phyloP scores from a whole-genome alignment of 2,329 filamentous ascomycete genomes.

The Diaporthe citriasiana region DNA sequence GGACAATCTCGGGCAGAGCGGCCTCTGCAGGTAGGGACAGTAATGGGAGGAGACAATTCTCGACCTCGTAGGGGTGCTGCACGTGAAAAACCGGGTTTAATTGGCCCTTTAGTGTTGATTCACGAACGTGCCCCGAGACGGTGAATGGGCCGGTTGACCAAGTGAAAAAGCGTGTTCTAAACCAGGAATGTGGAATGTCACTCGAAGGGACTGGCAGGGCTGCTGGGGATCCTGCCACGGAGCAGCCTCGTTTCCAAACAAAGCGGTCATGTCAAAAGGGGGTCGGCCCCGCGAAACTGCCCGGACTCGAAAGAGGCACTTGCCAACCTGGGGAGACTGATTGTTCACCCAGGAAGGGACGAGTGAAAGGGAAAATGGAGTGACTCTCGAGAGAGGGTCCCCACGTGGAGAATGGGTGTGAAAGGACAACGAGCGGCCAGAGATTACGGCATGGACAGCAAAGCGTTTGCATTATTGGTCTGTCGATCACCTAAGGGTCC shows the following conservation, averaged over 20 bases:
- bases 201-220: background rate
- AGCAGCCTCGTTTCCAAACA: slow-evolving; percentile 20
- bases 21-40: slow-evolving; percentile 8
- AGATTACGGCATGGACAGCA: slow-evolving; percentile 21
- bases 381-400: background rate
- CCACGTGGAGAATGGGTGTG: slow-evolving; percentile 26
- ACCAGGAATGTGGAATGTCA: slow-evolving; percentile 24
- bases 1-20: background rate
- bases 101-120: background rate
- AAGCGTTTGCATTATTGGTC: slow-evolving; percentile 23
- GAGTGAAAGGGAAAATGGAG: background rate
- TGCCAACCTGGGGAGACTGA: background rate
- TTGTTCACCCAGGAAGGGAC: background rate
- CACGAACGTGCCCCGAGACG: background rate
- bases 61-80: background rate
- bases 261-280: slow-evolving; percentile 25
- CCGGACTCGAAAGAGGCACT: background rate
- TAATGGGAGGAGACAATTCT: background rate
- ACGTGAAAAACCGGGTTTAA: background rate
- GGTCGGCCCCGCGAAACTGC: background rate
- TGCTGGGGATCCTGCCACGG: slow-evolving; percentile 17
- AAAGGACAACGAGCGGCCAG: slow-evolving; percentile 15
- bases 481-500: slow-evolving; percentile 7
- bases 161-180: background rate
- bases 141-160: slow-evolving; percentile 3